These are phyloP conservation scores for Fusarium sulawesiense DNA, from an alignment of 2,329 filamentous ascomycete species.

Conservation along the genomic window DNA sequence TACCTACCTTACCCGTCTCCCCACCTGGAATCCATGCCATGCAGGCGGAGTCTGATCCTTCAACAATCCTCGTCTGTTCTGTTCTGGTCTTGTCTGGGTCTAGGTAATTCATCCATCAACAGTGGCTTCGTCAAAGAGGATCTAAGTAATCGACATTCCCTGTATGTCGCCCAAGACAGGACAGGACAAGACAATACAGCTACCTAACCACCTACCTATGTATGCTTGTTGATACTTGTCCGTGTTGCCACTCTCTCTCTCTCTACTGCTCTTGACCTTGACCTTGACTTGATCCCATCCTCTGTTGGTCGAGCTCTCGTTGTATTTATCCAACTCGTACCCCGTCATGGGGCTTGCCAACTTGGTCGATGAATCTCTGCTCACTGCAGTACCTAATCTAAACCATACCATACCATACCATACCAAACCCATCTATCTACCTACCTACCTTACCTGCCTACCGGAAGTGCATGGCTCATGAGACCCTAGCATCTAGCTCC, in stretches of 20 bases:
- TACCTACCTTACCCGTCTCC: constrained; percentile 44
- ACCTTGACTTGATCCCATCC: constrained; percentile 21
- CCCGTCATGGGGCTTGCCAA: constrained; percentile 36
- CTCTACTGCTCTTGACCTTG: constrained; percentile 28
- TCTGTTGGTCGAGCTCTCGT: constrained; percentile 31
- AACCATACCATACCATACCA: background rate
- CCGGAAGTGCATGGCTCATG: constrained; percentile 40
- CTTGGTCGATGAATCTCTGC: constrained; percentile 41
- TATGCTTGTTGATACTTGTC: constrained; percentile 22
- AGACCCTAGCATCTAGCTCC: constrained; percentile 39
- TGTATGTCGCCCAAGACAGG: constrained; percentile 27
- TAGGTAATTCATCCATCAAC: constrained; percentile 45
- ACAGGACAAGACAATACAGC: constrained; percentile 10
- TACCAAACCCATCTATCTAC: background rate
- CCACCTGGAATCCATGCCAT: constrained; percentile 36
- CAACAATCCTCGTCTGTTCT: constrained; percentile 38
- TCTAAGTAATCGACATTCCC: constrained; percentile 41
- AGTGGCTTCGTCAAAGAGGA: constrained; percentile 40
- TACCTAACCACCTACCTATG: background rate
- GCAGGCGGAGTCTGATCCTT: constrained; percentile 47
- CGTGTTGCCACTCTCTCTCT: constrained; percentile 39
- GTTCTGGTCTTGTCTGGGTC: constrained; percentile 24
- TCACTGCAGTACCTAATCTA: constrained; percentile 34
- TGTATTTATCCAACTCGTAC: constrained; percentile 39
- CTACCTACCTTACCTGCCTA: constrained; percentile 31